phyloP scores from a whole-genome alignment of 2,329 filamentous ascomycete species.

The Lasiodiplodia gonubiensis region DNA sequence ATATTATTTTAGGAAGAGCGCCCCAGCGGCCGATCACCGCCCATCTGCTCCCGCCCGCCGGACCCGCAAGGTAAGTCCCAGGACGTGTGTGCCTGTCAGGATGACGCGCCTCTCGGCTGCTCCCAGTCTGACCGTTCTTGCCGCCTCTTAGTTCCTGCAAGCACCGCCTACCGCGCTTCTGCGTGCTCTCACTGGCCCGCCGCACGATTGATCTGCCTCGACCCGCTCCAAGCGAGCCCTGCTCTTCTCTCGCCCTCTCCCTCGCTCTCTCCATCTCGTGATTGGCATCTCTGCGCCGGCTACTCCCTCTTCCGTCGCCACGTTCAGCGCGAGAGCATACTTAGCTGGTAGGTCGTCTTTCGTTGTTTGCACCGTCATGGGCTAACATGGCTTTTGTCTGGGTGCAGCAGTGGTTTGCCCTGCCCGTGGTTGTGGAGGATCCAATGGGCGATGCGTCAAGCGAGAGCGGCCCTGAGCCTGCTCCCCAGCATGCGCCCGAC shows the following conservation, averaged over 20 bases:
- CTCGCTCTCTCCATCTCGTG: conserved; percentile 34
- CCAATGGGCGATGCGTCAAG: conserved; percentile 49
- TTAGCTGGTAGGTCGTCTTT: conserved; percentile 17
- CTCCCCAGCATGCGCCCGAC: conserved; percentile 31
- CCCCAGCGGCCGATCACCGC: conserved; percentile 19
- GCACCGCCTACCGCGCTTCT: conserved; percentile 20
- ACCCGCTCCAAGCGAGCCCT: conserved; percentile 47
- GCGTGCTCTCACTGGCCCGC: conserved; percentile 17
- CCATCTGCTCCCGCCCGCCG: conserved; percentile 12
- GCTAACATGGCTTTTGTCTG: conserved; percentile 51
- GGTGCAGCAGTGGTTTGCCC: conserved; percentile 51
- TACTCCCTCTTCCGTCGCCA: conserved; percentile 22
- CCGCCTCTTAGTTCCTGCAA: conserved; percentile 20
- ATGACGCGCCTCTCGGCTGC: conserved; percentile 25
- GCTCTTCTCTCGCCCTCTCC: conserved; percentile 41
- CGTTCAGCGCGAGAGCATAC: conserved; percentile 13
- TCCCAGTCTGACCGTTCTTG: conserved; percentile 27
- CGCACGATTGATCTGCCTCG: conserved; percentile 39
- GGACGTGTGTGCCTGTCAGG: conserved; percentile 5
- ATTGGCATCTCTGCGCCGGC: conserved; percentile 29
- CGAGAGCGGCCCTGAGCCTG: conserved; percentile 39
- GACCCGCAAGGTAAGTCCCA: conserved; percentile 12
- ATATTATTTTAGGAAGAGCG: conserved; percentile 27
- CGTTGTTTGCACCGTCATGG: not conserved
- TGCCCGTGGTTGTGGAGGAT: conserved; percentile 47